Base-by-base conservation (phyloP, 371 early-diverging fungal genomes). In the Rhizomucor miehei region DNA sequence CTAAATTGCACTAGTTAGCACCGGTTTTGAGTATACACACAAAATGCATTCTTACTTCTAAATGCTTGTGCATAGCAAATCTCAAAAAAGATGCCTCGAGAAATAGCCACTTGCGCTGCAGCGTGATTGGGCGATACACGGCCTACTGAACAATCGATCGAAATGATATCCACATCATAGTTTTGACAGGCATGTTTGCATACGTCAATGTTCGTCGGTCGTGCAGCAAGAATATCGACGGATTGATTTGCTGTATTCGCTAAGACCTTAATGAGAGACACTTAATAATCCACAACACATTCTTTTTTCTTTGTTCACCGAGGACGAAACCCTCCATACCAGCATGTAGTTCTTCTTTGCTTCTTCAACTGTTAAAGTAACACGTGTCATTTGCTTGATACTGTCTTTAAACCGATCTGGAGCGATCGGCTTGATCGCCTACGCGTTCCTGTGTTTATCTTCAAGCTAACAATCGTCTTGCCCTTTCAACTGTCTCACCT, bases 101-200 rank as follows among this genome's bases (percentile, higher is more conserved):
- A 79, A 2, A 93, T 88, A 65, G 63, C 84, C 71, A 70, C 88
- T 83, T 53, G 93, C 52, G 73, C 83, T 71, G 72, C 84, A 85
- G 16, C 90, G 85, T 62, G 95, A 60, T 49, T 91, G 69, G 60
- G 82, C 52, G 65, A 23, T 8, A 50, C 52, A n/a, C 46, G 59
- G 19, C 60, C 45, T 24, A 51, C 44, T 0, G 82, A 77, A 65
- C 93, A 69, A 67, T 95, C 95, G 19, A 97, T 63, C 10, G 93
- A 86, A 25, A 98, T 93, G 44, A 98, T 74, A 63, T 98, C 98
- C 14, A 92, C 75, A 17, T 93, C 93, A 43, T 86, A 77, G 16
- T 81, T 76, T 38, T 79, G 73, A 67, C 94, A 92, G 1, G 93
- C 92, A 14, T 81, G 73, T 45, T 84, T 84, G 54, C 95, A 84